Base-by-base conservation (phyloP, 495 filamentous ascomycete species). In the Penicillium lividum region DNA sequence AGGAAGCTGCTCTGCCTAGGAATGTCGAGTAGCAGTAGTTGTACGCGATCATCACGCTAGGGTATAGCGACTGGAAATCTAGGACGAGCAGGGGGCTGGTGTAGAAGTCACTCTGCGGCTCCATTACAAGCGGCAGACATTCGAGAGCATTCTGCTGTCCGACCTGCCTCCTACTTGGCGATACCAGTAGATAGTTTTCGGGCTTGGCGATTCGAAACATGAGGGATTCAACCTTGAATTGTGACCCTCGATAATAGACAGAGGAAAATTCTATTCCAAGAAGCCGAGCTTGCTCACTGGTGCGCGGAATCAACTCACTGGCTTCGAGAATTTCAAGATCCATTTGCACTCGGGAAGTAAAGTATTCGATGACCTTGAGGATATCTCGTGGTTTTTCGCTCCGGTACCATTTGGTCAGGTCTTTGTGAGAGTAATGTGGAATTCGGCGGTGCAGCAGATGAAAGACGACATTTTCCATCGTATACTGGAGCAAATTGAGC, bases 1-100 rank as follows among this genome's bases (percentile, higher is more conserved):
- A 97, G 63, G 82, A 82, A 25, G 86, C 82, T 31, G 93, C 84
- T 48, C 94, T 85, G 3, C 94, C 94, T 7, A 98, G 82, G 61
- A 91, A 98, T 0, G 94, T 98, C 0, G 94, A 98, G 71, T 98
- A 98, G 76, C 94, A 98, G 73, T 97, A 97, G 68, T 98, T 98
- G 74, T 98, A 97, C 0, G 94, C 94, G 63, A 98, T 97, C 92
- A 98, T 98, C 48, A 98, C 86, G 66, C 92, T 96, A 3, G 94
- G 94, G 66, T 98, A 98, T 27, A 98, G 78, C 29, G 90, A 94
- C 69, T 98, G 95, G 61, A 98, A 98, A 73, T 98, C 94, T 10
- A 98, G 79, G 0, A 98, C 94, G 10, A 98, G 66, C 11, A 98
- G 68, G 0, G 94, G 94, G 57, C 90, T 93, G 30, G 78, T 90